phyloP scores from a whole-genome alignment of 202 grass and related monocot genomes.

The Zizania palustris region DNA sequence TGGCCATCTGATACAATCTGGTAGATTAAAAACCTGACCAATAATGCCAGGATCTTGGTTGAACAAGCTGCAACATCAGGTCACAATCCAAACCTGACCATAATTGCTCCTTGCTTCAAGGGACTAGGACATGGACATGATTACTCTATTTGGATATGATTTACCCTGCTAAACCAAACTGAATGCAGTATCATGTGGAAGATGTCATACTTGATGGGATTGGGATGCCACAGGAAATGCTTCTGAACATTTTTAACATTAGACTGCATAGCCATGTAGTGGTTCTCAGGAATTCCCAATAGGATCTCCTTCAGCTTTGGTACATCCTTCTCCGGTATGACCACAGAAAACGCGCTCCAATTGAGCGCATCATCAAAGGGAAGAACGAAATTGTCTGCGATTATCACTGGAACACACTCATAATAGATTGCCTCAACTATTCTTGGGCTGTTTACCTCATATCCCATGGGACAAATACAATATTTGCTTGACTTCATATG shows the following conservation, averaged over 20 bases:
- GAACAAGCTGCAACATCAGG: constrained; percentile 1
- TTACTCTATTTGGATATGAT: constrained; percentile 49
- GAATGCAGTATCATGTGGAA: constrained; percentile 96
- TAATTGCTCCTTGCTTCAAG: constrained; percentile 12
- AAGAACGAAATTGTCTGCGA: constrained; percentile 85
- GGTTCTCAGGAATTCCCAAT: constrained; percentile 48
- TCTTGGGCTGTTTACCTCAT: constrained; percentile 89
- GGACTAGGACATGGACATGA: not conserved
- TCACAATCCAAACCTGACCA: not conserved
- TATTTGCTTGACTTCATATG: constrained; percentile 94
- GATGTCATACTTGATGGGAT: constrained; percentile 72
- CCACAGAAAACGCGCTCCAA: constrained; percentile 70
- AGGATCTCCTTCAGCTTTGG: constrained; percentile 74
- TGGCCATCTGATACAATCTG: not conserved
- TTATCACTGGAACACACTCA: constrained; percentile 83
- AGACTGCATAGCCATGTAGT: constrained; percentile 63
- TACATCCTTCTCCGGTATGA: constrained; percentile 71
- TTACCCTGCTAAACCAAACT: constrained; percentile 82
- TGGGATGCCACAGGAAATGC: constrained; percentile 78
- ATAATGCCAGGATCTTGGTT: constrained; percentile 9
- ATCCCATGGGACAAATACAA: constrained; percentile 91
- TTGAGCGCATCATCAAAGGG: constrained; percentile 72
- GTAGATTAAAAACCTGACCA: not conserved
- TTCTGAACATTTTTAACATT: constrained; percentile 80
- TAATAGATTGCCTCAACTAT: constrained; percentile 87